Conservation (phyloP, 2,329 filamentous ascomycete genomes). For the Aspergillus glaucus region DNA sequence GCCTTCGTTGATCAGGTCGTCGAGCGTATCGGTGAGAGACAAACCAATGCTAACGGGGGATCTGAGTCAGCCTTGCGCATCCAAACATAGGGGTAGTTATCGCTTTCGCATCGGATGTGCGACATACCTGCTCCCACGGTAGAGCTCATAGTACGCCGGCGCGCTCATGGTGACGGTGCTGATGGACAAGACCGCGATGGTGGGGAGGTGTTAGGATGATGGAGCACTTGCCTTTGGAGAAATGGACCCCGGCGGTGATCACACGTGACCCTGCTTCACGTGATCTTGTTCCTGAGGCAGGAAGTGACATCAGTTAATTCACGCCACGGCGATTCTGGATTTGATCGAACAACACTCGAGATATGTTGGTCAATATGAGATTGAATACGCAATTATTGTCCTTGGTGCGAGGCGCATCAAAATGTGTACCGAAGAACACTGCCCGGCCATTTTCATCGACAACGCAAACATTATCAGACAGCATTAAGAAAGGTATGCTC, state of each 20-base stretch:
- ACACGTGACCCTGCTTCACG: background rate
- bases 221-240: background rate
- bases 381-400: background rate
- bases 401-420: background rate
- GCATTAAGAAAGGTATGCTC: background rate
- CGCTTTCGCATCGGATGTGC: background rate
- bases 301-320: background rate
- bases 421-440: background rate
- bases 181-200: background rate
- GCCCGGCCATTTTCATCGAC: background rate
- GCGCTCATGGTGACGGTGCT: constrained; percentile 39
- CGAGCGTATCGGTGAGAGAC: constrained; percentile 90
- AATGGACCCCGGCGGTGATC: background rate
- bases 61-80: background rate
- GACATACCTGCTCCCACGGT: constrained; percentile 89
- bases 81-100: too few relatives aligned
- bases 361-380: background rate
- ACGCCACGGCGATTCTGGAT: background rate
- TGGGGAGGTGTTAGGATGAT: background rate
- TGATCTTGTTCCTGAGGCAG: background rate
- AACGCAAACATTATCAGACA: background rate
- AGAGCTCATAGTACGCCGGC: constrained; percentile 79
- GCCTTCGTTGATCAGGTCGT: constrained; percentile 89
- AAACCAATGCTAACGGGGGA: constrained; percentile 69
- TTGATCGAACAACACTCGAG: background rate